Evolutionary conservation across 257 asterid genomes (phyloP).

Genomic region (Fraxinus excelsior): DNA sequence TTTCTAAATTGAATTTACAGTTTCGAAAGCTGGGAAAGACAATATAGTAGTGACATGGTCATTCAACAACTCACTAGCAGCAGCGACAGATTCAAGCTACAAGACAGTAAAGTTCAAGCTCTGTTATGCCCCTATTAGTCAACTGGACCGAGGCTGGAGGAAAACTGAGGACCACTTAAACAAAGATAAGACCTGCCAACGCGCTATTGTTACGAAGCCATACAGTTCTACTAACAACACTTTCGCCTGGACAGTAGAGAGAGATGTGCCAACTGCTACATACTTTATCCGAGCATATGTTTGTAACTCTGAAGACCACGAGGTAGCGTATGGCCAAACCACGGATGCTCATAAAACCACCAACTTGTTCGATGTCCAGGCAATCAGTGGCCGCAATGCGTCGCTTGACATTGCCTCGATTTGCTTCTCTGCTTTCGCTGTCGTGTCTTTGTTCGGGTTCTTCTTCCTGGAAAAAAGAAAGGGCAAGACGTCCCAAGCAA

Average conservation of each 20-base stretch:
- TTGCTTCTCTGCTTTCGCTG: constrained; percentile 32
- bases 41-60: constrained; percentile 29
- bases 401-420: constrained; percentile 25
- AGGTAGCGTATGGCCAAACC: constrained; percentile 30
- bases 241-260: constrained; percentile 18
- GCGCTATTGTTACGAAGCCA: constrained; percentile 17
- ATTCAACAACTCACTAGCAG: constrained; percentile 8
- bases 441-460: constrained; percentile 28
- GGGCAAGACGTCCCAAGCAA: constrained; percentile 8
- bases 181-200: constrained; percentile 33
- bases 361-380: constrained; percentile 24
- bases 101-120: constrained; percentile 25
- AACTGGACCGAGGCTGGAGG: constrained; percentile 35
- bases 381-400: constrained; percentile 23
- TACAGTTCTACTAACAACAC: constrained; percentile 19
- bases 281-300: constrained; percentile 33
- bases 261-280: constrained; percentile 31
- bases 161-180: constrained; percentile 22
- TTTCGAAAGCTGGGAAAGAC: constrained; percentile 24
- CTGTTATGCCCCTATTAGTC: constrained; percentile 36
- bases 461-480: constrained; percentile 27
- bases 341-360: constrained; percentile 21
- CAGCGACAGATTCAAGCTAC: constrained; percentile 24
- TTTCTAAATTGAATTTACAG: constrained; percentile 16
- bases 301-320: background rate